A percentile compares a stretch with the other conserved stretches of the same genome.
These are phyloP conservation scores for Apiospora arundinis DNA, from an alignment of 2,329 filamentous ascomycete species.

Conservation along the genomic window DNA sequence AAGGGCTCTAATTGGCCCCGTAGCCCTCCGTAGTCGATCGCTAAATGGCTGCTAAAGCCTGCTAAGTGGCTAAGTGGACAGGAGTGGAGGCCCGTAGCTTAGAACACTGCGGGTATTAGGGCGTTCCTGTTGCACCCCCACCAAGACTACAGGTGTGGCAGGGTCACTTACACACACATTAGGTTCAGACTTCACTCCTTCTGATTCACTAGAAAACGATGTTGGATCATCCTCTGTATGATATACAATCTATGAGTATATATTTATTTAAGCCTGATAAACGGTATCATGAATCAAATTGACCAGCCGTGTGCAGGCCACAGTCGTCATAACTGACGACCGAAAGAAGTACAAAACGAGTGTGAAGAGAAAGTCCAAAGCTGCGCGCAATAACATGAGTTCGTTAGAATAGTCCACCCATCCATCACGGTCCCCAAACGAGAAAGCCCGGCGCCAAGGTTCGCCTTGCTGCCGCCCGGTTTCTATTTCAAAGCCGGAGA, in stretches of 20 bases:
- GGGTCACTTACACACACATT: neutral
- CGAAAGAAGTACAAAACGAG: slow-evolving; percentile 3
- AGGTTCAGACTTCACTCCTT: too few species aligned
- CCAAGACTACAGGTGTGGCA: too few species aligned
- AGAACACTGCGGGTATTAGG: slow-evolving; percentile 6
- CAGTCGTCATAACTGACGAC: neutral
- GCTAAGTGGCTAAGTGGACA: neutral
- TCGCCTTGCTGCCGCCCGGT: slow-evolving; percentile 3
- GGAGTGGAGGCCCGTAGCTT: neutral
- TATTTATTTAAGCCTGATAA: neutral
- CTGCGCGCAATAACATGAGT: slow-evolving; percentile 10
- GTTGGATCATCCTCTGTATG: neutral
- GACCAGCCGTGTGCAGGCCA: neutral
- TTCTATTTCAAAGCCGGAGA: neutral
- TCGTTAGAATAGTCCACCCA: neutral
- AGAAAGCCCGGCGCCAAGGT: neutral
- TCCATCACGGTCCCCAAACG: too few species aligned
- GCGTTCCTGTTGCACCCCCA: neutral
- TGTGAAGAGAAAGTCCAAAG: neutral
- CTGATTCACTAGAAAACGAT: too few species aligned
- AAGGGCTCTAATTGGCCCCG: neutral
- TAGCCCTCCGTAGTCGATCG: neutral
- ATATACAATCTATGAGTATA: neutral
- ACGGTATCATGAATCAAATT: neutral
- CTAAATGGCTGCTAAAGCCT: slow-evolving; percentile 1